Conservation (phyloP, 108 stramenopile genomes). For the Cylindrotheca fusiformis region DNA sequence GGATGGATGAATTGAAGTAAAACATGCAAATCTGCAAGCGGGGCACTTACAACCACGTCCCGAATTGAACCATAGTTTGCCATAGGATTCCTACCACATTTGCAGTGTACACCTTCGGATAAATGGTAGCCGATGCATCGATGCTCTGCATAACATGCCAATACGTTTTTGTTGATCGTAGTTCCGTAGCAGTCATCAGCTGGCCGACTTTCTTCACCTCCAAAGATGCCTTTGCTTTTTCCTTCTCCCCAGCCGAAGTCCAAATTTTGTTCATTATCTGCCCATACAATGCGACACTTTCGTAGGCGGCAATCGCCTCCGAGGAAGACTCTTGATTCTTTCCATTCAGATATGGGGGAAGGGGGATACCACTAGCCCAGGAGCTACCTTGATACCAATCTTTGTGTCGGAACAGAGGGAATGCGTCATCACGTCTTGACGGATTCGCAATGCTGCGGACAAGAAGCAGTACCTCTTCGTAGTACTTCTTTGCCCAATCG, state of each 20-base stretch:
- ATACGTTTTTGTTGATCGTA: slow-evolving; percentile 80
- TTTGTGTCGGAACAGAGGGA: slow-evolving; percentile 86
- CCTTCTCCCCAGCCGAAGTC: slow-evolving; percentile 29
- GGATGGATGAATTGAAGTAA: too few species aligned
- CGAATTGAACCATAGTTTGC: slow-evolving; percentile 68
- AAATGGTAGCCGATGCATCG: slow-evolving; percentile 32
- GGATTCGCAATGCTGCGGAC: slow-evolving; percentile 93
- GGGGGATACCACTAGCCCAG: slow-evolving; percentile 90
- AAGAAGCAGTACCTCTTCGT: slow-evolving; percentile 75
- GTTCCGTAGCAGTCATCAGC: slow-evolving; percentile 76
- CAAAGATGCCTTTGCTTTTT: slow-evolving; percentile 33
- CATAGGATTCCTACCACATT: slow-evolving; percentile 78
- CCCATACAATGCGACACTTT: slow-evolving; percentile 89
- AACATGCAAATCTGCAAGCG: too few species aligned
- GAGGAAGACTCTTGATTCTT: slow-evolving; percentile 92
- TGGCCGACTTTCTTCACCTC: slow-evolving; percentile 66
- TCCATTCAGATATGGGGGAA: slow-evolving; percentile 83
- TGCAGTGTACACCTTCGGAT: slow-evolving; percentile 53
- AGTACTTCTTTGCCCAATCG: slow-evolving; percentile 78
- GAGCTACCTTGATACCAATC: slow-evolving; percentile 85
- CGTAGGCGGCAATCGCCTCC: slow-evolving; percentile 94
- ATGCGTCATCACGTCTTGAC: slow-evolving; percentile 68
- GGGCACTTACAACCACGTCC: slow-evolving; percentile 66
- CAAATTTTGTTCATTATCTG: slow-evolving; percentile 55
- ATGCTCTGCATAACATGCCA: slow-evolving; percentile 77